phyloP scores from a whole-genome alignment of 345 rosid species.

The Kernera saxatilis region DNA sequence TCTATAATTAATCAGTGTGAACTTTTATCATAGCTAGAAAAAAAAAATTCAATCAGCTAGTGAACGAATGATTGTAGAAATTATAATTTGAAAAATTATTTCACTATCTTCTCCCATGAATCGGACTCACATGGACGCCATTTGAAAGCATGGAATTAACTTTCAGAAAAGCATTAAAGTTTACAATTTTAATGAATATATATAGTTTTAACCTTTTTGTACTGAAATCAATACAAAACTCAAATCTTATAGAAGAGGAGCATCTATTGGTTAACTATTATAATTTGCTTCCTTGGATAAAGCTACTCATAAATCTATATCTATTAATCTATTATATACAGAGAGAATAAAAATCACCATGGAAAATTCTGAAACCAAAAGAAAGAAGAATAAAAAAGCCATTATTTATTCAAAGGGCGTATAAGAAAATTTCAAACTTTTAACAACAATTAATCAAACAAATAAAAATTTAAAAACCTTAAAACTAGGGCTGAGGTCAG shows the following conservation, averaged over 20 bases:
- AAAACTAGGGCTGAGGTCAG: slow-evolving; percentile 38
- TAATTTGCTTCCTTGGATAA: neutral
- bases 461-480: neutral
- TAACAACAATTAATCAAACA: neutral
- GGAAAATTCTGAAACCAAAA: slow-evolving; percentile 10
- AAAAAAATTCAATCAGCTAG: neutral
- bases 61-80: slow-evolving; percentile 24
- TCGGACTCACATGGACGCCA: slow-evolving; percentile 31
- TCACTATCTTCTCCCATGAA: slow-evolving; percentile 10
- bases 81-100: neutral
- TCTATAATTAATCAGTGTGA: neutral
- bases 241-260: slow-evolving; percentile 8
- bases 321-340: neutral
- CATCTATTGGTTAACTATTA: slow-evolving; percentile 12
- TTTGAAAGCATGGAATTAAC: slow-evolving; percentile 14
- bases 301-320: neutral
- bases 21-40: neutral
- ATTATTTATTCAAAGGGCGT: neutral
- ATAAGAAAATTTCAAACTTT: slow-evolving; percentile 26
- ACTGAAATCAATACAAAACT: slow-evolving; percentile 26
- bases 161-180: slow-evolving; percentile 27
- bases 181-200: slow-evolving; percentile 4
- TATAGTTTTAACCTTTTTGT: slow-evolving; percentile 3
- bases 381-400: neutral
- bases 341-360: slow-evolving; percentile 1